Conservation (phyloP, 2,329 filamentous ascomycete species). For the Pochonia chlamydosporia region DNA sequence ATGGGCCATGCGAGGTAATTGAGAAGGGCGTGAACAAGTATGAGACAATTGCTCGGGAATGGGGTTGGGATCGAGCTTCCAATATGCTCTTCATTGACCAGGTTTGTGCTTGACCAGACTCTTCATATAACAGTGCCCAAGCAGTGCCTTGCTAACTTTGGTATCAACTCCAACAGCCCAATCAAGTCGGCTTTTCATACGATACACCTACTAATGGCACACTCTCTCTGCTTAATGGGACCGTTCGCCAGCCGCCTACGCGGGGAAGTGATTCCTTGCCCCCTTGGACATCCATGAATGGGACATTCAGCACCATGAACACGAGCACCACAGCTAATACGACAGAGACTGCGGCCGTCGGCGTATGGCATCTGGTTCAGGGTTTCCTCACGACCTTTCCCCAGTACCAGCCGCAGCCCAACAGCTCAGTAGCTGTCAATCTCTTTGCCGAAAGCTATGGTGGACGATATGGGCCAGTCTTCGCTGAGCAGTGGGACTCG, state of each 20-base stretch:
- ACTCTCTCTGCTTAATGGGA: conserved; percentile 38
- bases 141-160: not conserved
- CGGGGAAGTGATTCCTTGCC: conserved; percentile 12
- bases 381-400: conserved; percentile 54
- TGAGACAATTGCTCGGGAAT: conserved; percentile 51
- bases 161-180: conserved; percentile 42
- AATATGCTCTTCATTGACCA: conserved; percentile 54
- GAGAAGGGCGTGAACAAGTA: conserved; percentile 42
- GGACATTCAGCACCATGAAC: conserved; percentile 57
- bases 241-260: conserved; percentile 23
- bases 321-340: conserved; percentile 45
- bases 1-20: conserved; percentile 48
- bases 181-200: conserved; percentile 64
- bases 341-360: conserved; percentile 48
- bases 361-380: conserved; percentile 61
- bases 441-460: conserved; percentile 66
- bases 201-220: conserved; percentile 59
- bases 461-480: conserved; percentile 63
- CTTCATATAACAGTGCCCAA: conserved; percentile 16
- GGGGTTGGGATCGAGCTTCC: conserved; percentile 57
- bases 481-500: conserved; percentile 51
- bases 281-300: conserved; percentile 46
- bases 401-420: conserved; percentile 46
- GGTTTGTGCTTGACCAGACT: conserved; percentile 25
- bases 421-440: conserved; percentile 50